Base-by-base conservation (phyloP, 208 protist species). In the Strigomonas oncopelti region DNA sequence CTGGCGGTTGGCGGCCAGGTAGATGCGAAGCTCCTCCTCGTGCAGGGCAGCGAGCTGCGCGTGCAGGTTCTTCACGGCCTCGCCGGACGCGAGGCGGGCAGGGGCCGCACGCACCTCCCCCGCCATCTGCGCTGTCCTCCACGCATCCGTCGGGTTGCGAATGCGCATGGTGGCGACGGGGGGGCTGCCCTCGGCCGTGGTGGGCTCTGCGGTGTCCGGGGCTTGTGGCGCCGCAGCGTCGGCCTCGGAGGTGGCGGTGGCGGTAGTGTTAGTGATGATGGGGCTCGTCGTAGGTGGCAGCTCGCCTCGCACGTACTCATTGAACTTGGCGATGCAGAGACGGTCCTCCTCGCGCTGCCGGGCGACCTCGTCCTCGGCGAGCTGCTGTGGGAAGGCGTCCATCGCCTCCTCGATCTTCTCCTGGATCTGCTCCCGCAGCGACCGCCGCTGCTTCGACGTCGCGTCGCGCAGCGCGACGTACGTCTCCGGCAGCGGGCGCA, bases 21-120 rank as follows among this genome's bases (percentile, higher is more conserved):
- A 97, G 58, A 97, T 95, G 31, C 87, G 87, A 36, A 97, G 79
- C 74, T 97, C 90, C 75, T 96, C 87, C 54, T 92, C 88, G 65
- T 95, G 78, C 54, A 97, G 69, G 1, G 71, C 67, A 11, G 75
- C 27, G 48, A 97, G 74, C 45, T 74, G 71, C 0, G 55, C 58
- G 42, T 67, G 61, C 16, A 95, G 82, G 8, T 77, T 65, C n/a
- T 46, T 61, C 13, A 75, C 77, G 3, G 72, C 61, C 4, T 65
- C 70, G 0, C 81, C 84, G 11, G 70, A 57, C 11, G 78, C 79
- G 2, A 62, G 28, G 1, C 38, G 53, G 27, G 71, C 68, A 0
- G 72, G 61, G n/a, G 32, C 42, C 53, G 69, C 73, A 28, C 78
- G 85, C 27, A 83, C 48, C 58, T 83, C 74, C 69, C 91, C 83